Conservation (phyloP, 495 filamentous ascomycete genomes). For the Evernia prunastri region DNA sequence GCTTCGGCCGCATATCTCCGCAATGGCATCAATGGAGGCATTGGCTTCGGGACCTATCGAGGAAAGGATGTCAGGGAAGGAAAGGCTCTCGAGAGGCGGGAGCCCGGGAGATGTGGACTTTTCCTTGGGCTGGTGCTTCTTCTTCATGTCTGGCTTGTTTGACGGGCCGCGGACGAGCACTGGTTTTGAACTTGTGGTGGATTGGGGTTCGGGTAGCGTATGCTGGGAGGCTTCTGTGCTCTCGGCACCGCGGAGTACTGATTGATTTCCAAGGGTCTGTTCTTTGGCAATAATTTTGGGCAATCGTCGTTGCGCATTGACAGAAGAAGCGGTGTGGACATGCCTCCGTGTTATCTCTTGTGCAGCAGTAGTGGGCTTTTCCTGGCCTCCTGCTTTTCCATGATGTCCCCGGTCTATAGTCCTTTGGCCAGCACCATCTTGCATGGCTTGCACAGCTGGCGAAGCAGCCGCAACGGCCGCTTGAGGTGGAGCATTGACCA, state of each 20-base stretch:
- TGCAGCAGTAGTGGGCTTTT: slow-evolving; percentile 7
- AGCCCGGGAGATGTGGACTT: slow-evolving; percentile 11
- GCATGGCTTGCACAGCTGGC: slow-evolving; percentile 13
- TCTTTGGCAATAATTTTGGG: slow-evolving; percentile 8
- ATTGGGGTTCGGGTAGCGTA: not conserved
- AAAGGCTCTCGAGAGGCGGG: slow-evolving; percentile 34
- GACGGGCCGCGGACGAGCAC: slow-evolving; percentile 19
- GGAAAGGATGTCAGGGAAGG: slow-evolving; percentile 53
- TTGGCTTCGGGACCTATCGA: slow-evolving; percentile 55
- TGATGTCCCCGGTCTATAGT: slow-evolving; percentile 9
- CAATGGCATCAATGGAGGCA: slow-evolving; percentile 53
- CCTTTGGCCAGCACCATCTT: slow-evolving; percentile 8
- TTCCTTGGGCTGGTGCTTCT: slow-evolving; percentile 10
- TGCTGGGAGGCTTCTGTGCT: slow-evolving; percentile 2
- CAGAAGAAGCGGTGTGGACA: slow-evolving; percentile 20
- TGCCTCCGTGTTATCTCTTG: slow-evolving; percentile 15
- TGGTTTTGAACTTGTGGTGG: slow-evolving; percentile 14
- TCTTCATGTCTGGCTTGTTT: slow-evolving; percentile 14
- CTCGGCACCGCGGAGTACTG: slow-evolving; percentile 6
- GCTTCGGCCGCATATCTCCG: slow-evolving; percentile 57
- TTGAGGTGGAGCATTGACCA: slow-evolving; percentile 13
- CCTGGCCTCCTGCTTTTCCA: slow-evolving; percentile 3
- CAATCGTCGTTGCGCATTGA: slow-evolving; percentile 13
- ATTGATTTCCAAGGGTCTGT: slow-evolving; percentile 7
- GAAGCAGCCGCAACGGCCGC: not conserved